Conservation (phyloP, 495 filamentous ascomycete genomes). For the Aspergillus carlsbadensis region DNA sequence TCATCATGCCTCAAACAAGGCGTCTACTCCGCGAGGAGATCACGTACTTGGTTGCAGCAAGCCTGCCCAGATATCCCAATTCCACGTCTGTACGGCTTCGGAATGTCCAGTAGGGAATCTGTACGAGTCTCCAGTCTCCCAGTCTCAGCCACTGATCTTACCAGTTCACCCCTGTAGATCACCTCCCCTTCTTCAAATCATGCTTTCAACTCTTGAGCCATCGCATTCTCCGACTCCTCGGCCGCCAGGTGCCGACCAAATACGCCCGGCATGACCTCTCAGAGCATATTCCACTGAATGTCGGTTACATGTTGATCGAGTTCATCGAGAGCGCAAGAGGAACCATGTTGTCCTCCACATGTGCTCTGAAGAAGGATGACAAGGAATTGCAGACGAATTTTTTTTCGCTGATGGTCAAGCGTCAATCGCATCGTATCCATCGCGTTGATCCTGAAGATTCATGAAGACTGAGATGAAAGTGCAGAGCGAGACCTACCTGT, state of each 20-base stretch:
- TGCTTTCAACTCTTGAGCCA: slow-evolving; percentile 24
- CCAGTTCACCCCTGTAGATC: slow-evolving; percentile 29
- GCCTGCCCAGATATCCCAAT: slow-evolving; percentile 34
- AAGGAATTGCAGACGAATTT: too few relatives aligned
- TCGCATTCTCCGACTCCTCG: slow-evolving; percentile 17
- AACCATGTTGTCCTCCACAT: too few relatives aligned
- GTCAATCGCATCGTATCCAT: too few relatives aligned
- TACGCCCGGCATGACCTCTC: slow-evolving; percentile 22
- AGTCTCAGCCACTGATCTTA: neutral
- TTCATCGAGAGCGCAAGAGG: too few relatives aligned
- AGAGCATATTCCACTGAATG: slow-evolving; percentile 40
- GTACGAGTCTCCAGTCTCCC: slow-evolving; percentile 9
- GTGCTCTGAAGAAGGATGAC: too few relatives aligned
- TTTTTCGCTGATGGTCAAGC: too few relatives aligned
- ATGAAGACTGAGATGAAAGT: too few relatives aligned
- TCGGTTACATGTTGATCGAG: too few relatives aligned
- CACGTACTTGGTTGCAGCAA: slow-evolving; percentile 30
- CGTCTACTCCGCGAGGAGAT: slow-evolving; percentile 17
- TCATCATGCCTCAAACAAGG: neutral
- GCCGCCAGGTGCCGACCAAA: slow-evolving; percentile 21
- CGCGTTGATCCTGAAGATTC: too few relatives aligned
- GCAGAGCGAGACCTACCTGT: too few relatives aligned
- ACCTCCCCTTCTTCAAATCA: slow-evolving; percentile 23
- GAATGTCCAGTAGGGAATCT: slow-evolving; percentile 27
- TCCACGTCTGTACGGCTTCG: slow-evolving; percentile 36